phyloP scores from a whole-genome alignment of 495 filamentous ascomycete genomes.

The Bathelium albidoporum region DNA sequence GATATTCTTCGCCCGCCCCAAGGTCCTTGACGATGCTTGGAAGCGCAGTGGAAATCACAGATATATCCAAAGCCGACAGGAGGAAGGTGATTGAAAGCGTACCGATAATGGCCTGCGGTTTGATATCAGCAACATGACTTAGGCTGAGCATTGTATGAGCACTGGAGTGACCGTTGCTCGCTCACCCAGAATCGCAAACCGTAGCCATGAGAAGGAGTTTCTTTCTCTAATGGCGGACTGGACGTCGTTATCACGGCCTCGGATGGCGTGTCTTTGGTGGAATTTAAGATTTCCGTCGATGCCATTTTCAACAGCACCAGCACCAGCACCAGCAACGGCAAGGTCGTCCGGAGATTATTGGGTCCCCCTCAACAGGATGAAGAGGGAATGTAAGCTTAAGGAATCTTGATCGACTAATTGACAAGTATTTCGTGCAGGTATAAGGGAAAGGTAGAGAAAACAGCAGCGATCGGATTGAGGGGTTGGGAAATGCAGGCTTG shows the following conservation, averaged over 20 bases:
- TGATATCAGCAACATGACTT: neutral
- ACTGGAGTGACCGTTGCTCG: neutral
- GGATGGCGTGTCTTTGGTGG: neutral
- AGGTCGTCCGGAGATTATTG: neutral
- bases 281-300: neutral
- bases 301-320: neutral
- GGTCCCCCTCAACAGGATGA: neutral
- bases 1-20: slow-evolving; percentile 27
- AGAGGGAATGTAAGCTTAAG: neutral
- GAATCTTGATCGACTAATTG: neutral
- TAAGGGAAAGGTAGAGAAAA: neutral
- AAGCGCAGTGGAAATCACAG: slow-evolving; percentile 35
- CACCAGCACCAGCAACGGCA: neutral
- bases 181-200: neutral
- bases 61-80: slow-evolving; percentile 32
- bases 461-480: neutral
- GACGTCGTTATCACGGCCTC: neutral
- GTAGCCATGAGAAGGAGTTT: neutral
- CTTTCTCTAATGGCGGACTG: neutral
- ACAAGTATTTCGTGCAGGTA: neutral
- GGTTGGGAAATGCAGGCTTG: neutral
- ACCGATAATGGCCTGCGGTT: slow-evolving; percentile 27
- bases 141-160: neutral
- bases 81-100: slow-evolving; percentile 31
- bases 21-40: slow-evolving; percentile 33